Base-by-base conservation (phyloP, 768 basidiomycete genomes). In the Xerocomellus intermedius region DNA sequence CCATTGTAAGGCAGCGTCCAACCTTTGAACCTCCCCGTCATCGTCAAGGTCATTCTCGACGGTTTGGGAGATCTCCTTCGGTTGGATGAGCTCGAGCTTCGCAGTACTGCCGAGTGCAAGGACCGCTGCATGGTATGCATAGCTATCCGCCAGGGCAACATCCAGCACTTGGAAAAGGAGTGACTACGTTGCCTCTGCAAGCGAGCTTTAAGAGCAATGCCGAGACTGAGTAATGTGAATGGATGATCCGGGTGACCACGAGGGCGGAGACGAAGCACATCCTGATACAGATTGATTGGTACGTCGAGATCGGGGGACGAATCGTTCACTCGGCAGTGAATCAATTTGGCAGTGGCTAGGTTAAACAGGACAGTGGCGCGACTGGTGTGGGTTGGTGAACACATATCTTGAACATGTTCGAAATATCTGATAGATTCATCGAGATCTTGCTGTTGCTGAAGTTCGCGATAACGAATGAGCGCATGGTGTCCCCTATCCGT, bases 361-460 rank as follows among this genome's bases (percentile, higher is more conserved):
- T 60, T 60, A 16, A 42, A 50, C 32, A 65, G 52, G 5, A 54
- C 39, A 2, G 36, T 48, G 8, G 47, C 21, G 16, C 56, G 61
- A 48, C 43, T 35, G 24, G 62, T 56, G 52, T 70, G 57, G 22
- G 28, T 14, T 3, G 14, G 5, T 17, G 64, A 58, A 13, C 50
- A 58, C 13, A 56, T 30, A 2, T 42, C 52, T n/a, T 59, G 56
- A 26, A 55, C 67, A 16, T 50, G 33, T 21, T 51, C 46, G 24
- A 62, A 46, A 6, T 44, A 30, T 17, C 6, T 13, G 30, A 70
- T 63, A n/a, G 66, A 60, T 35, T 64, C 50, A 9, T 67, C 50
- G 33, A 70, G 50, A 50, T 61, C 51, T 30, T 9, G 37, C 22
- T 41, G 17, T 5, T 54, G 12, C 35, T 21, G 16, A 22, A 19